Conservation (phyloP, 768 basidiomycete species). For the Trametes punicea region DNA sequence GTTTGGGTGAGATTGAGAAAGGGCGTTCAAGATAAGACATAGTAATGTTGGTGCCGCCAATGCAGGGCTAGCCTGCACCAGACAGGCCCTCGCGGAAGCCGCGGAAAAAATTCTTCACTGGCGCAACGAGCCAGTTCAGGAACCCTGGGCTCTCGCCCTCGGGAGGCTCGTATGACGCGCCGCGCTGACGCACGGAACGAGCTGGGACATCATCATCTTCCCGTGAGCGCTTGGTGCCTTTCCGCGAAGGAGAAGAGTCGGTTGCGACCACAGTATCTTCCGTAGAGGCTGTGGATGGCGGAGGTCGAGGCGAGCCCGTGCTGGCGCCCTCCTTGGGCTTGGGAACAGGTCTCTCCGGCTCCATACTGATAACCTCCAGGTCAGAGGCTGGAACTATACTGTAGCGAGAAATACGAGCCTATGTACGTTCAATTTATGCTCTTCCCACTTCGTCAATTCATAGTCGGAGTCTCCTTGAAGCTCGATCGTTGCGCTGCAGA, state of each 20-base stretch:
- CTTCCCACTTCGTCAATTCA: slow-evolving; percentile 57
- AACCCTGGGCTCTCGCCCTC: slow-evolving; percentile 43
- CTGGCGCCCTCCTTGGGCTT: slow-evolving; percentile 10
- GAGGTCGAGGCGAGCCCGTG: slow-evolving; percentile 9
- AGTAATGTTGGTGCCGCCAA: not conserved
- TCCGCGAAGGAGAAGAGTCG: slow-evolving; percentile 26
- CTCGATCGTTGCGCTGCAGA: slow-evolving; percentile 45
- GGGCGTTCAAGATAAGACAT: not conserved
- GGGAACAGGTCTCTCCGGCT: slow-evolving; percentile 5
- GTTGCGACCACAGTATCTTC: slow-evolving; percentile 38
- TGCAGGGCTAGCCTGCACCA: not conserved
- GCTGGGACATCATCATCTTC: slow-evolving; percentile 43
- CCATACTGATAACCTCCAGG: not conserved
- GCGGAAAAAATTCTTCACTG: slow-evolving; percentile 60
- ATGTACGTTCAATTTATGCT: slow-evolving; percentile 53
- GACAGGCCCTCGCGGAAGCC: slow-evolving; percentile 54
- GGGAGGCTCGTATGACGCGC: slow-evolving; percentile 42
- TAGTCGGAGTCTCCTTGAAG: slow-evolving; percentile 54
- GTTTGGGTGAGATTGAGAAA: not conserved
- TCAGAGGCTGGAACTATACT: not conserved
- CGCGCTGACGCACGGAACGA: slow-evolving; percentile 51
- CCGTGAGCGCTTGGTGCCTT: slow-evolving; percentile 47
- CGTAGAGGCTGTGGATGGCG: slow-evolving; percentile 29
- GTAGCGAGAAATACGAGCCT: slow-evolving; percentile 28
- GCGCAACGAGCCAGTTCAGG: slow-evolving; percentile 59